Percentiles rank a stretch among this genome's conserved stretches.
phyloP scores from a whole-genome alignment of 805 yeast genomes.

The Sugiyamaella chiloensis region DNA sequence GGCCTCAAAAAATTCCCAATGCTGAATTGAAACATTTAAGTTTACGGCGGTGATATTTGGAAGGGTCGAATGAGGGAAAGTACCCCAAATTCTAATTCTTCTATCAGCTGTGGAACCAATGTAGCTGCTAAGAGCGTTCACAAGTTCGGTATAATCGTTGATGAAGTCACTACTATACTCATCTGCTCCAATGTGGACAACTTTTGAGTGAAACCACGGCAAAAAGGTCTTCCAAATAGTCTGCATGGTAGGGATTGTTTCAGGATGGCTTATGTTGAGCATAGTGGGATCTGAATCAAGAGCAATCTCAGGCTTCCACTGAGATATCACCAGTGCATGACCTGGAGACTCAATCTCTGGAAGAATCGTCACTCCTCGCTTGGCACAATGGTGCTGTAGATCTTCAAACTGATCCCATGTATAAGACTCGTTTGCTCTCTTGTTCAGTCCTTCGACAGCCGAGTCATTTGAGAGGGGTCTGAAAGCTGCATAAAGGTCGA shows the following conservation, averaged over 20 bases:
- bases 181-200: slow-evolving; percentile 10
- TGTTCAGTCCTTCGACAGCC: neutral
- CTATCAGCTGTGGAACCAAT: neutral
- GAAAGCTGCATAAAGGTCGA: neutral
- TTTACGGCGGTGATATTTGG: neutral
- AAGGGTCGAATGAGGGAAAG: neutral
- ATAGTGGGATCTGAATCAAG: slow-evolving; percentile 1
- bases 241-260: slow-evolving; percentile 1
- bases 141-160: slow-evolving; percentile 1
- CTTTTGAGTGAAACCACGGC: slow-evolving; percentile 12
- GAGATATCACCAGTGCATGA: slow-evolving; percentile 10
- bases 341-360: slow-evolving; percentile 7
- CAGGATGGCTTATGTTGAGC: slow-evolving; percentile 9
- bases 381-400: neutral
- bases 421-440: neutral
- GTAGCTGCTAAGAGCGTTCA: neutral
- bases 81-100: neutral
- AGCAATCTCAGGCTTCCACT: slow-evolving; percentile 11
- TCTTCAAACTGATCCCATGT: neutral
- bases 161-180: slow-evolving; percentile 1
- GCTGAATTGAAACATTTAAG: neutral
- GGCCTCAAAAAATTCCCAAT: neutral
- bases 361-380: neutral
- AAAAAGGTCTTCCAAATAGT: slow-evolving; percentile 10
- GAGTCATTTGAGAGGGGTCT: neutral